Percentiles rank a stretch among this genome's conserved stretches.
phyloP scores from a whole-genome alignment of 345 rosid species.

The Luvunga scandens region DNA sequence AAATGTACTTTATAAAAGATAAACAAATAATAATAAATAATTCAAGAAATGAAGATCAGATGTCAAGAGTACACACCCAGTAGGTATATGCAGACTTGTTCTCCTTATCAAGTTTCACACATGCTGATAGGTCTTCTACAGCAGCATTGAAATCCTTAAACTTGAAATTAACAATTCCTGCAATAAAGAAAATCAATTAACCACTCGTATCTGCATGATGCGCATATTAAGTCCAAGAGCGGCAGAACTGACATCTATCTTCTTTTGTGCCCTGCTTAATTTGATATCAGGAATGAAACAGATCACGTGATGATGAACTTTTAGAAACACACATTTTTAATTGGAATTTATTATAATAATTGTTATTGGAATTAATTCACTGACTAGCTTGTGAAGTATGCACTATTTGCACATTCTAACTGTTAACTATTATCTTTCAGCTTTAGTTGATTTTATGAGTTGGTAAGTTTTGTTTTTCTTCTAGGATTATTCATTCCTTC shows the following conservation, averaged over 20 bases:
- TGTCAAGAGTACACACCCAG: slow-evolving; percentile 54
- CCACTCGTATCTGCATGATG: background rate
- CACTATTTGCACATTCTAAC: background rate
- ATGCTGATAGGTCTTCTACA: slow-evolving; percentile 72
- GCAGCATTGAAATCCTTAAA: slow-evolving; percentile 90
- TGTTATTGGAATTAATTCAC: background rate
- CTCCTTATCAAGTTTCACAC: slow-evolving; percentile 76
- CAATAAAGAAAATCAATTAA: slow-evolving; percentile 28
- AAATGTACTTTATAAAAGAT: background rate
- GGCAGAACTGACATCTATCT: background rate
- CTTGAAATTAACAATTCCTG: slow-evolving; percentile 93
- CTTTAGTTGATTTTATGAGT: background rate
- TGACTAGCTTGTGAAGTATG: background rate
- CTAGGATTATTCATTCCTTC: background rate
- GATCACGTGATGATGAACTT: background rate
- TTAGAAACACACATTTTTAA: background rate
- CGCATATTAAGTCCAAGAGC: background rate
- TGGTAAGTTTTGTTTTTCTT: background rate
- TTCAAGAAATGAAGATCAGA: background rate
- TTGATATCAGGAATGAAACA: background rate
- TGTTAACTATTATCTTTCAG: background rate
- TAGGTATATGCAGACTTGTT: slow-evolving; percentile 92
- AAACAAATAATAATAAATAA: background rate
- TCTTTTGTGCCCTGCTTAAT: background rate
- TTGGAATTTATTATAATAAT: background rate